These are phyloP conservation scores for Zhuliangozyma parablackwelliae DNA, from an alignment of 1,139 yeast species.

Conservation along the genomic window DNA sequence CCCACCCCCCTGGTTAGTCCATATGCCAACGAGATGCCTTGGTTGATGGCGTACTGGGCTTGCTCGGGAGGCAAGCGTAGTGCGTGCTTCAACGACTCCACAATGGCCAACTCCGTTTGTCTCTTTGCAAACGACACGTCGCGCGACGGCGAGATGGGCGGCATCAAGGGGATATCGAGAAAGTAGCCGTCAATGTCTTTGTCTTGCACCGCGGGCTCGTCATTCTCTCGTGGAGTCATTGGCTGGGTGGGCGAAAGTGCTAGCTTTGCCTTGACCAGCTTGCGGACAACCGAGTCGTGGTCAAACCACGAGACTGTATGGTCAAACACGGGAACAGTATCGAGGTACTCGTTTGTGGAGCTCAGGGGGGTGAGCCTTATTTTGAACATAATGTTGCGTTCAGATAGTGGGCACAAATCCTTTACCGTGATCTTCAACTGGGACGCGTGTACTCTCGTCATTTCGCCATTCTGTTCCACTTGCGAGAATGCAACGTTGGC, in stretches of 20 bases:
- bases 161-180: conserved; percentile 21
- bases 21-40: conserved; percentile 9
- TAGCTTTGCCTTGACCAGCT: background rate
- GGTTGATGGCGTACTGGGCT: conserved; percentile 6
- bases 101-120: conserved; percentile 27
- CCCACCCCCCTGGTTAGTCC: conserved; percentile 2
- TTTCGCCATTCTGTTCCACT: conserved; percentile 23
- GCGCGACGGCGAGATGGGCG: conserved; percentile 25
- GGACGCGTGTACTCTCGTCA: conserved; percentile 5
- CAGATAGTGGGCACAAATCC: conserved; percentile 13
- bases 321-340: conserved; percentile 6
- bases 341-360: conserved; percentile 1
- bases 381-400: conserved; percentile 15
- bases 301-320: conserved; percentile 7
- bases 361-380: conserved; percentile 7
- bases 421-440: conserved; percentile 10
- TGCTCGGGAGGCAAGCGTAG: conserved; percentile 1
- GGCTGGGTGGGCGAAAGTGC: conserved; percentile 1
- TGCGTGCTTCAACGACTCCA: conserved; percentile 14
- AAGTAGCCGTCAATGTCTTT: conserved; percentile 2
- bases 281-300: background rate
- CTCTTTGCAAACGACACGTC: conserved; percentile 28
- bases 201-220: background rate
- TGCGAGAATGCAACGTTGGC: conserved; percentile 6
- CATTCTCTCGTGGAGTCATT: conserved; percentile 4